Evolutionary conservation across 176 grass and related monocot genomes (phyloP).

Genomic region (Tillandsia fasciculata): DNA sequence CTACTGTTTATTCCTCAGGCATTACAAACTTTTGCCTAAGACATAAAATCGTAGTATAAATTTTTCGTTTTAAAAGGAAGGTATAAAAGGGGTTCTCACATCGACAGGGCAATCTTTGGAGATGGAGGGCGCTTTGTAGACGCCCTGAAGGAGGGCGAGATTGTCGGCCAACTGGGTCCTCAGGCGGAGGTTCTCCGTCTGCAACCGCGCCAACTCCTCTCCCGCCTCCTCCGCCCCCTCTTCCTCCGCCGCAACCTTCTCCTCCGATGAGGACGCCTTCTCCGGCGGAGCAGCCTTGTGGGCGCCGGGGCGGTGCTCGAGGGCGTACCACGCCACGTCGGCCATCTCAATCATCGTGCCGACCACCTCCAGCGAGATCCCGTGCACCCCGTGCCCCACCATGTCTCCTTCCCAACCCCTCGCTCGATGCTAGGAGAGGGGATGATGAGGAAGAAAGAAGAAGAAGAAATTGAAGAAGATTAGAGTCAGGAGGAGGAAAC

Average conservation of each 20-base stretch:
- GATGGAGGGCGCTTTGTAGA: slow-evolving; percentile 16
- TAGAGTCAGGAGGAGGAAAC: too few species aligned
- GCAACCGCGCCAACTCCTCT: slow-evolving; percentile 10
- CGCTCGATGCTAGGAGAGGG: neutral
- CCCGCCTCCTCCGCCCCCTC: neutral
- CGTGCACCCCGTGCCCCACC: slow-evolving; percentile 11
- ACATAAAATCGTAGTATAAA: too few species aligned
- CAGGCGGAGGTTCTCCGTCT: slow-evolving; percentile 19
- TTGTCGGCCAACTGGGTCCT: slow-evolving; percentile 10
- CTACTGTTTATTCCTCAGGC: too few species aligned
- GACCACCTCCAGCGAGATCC: slow-evolving; percentile 27
- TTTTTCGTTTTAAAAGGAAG: neutral
- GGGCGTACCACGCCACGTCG: slow-evolving; percentile 22
- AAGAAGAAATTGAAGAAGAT: too few species aligned
- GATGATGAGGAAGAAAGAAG: neutral
- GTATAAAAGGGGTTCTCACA: neutral
- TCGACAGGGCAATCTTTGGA: slow-evolving; percentile 2
- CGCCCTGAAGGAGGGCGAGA: slow-evolving; percentile 15
- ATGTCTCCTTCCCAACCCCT: neutral
- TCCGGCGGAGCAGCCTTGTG: neutral
- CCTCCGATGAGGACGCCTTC: neutral
- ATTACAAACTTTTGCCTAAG: too few species aligned
- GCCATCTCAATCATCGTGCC: slow-evolving; percentile 30
- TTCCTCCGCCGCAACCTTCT: neutral
- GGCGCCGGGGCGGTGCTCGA: slow-evolving; percentile 12